Evolutionary conservation across 2,329 filamentous ascomycete genomes (phyloP).

Genomic region (Drechslerella dactyloides): DNA sequence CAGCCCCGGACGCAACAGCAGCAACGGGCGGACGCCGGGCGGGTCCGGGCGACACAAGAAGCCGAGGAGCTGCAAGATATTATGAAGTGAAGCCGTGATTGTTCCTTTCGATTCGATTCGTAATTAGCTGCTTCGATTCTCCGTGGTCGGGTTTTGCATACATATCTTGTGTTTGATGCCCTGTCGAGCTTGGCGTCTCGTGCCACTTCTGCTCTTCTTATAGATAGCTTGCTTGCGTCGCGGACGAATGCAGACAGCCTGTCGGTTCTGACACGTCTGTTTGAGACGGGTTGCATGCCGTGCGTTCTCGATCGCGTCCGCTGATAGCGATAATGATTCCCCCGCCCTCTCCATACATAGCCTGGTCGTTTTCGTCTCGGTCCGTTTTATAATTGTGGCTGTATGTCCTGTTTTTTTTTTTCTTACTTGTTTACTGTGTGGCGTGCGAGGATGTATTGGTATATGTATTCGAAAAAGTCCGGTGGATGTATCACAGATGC

Average conservation of each 20-base stretch:
- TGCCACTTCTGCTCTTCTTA: background rate
- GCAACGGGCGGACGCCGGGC: conserved; percentile 2
- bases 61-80: conserved; percentile 32
- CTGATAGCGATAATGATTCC: conserved; percentile 4
- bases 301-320: background rate
- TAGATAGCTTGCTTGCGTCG: background rate
- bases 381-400: too few relatives aligned
- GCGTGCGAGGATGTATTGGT: too few relatives aligned
- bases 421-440: too few relatives aligned
- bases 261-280: background rate
- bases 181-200: background rate
- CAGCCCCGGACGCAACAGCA: background rate
- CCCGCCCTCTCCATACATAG: background rate
- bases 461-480: too few relatives aligned
- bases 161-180: background rate
- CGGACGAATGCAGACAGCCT: too few relatives aligned
- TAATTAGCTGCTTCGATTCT: background rate
- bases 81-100: conserved; percentile 7
- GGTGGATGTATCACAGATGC: too few relatives aligned
- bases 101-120: background rate
- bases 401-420: too few relatives aligned
- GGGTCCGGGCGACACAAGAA: conserved; percentile 22
- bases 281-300: background rate
- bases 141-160: background rate
- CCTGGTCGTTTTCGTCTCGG: background rate